phyloP scores from a whole-genome alignment of 192 early-diverging fungal species.

The Fimicolochytrium jonesii region DNA sequence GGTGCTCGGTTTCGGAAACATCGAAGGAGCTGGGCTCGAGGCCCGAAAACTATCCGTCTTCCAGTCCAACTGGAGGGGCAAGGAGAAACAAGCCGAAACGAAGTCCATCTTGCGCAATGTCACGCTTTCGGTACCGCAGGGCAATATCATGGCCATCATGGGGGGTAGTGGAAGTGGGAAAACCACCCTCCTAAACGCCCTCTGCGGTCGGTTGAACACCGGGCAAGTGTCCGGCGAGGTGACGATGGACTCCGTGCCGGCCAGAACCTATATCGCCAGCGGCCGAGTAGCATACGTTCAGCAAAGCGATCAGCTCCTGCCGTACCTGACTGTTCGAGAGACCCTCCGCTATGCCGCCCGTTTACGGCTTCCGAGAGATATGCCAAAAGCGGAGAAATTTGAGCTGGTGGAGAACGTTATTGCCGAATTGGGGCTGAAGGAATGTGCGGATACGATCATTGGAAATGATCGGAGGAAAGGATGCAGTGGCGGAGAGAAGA shows the following conservation, averaged over 20 bases:
- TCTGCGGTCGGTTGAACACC: slow-evolving; percentile 61
- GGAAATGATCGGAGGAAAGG: slow-evolving; percentile 46
- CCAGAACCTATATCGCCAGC: slow-evolving; percentile 10
- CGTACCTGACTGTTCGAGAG: slow-evolving; percentile 34
- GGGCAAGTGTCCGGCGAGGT: slow-evolving; percentile 62
- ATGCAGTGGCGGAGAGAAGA: slow-evolving; percentile 83
- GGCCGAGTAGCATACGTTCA: slow-evolving; percentile 43
- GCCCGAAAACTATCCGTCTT: no score
- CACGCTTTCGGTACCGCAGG: slow-evolving; percentile 22
- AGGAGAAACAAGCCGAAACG: neutral
- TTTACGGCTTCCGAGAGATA: slow-evolving; percentile 31
- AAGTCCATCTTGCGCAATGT: slow-evolving; percentile 28
- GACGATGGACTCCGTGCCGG: slow-evolving; percentile 70
- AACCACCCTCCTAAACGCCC: slow-evolving; percentile 33
- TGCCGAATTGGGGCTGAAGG: slow-evolving; percentile 39
- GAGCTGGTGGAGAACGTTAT: slow-evolving; percentile 40
- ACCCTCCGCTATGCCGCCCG: slow-evolving; percentile 39
- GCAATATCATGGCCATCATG: slow-evolving; percentile 38
- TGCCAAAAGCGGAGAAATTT: slow-evolving; percentile 26
- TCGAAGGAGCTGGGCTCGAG: no score
- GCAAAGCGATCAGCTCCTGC: slow-evolving; percentile 48
- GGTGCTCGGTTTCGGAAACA: no score
- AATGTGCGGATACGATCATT: slow-evolving; percentile 41
- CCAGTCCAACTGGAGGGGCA: no score
- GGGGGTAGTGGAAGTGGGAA: slow-evolving; percentile 32